Evolutionary conservation across 2,329 filamentous ascomycete species (phyloP).

Genomic region (Aspergillus phoenicis): DNA sequence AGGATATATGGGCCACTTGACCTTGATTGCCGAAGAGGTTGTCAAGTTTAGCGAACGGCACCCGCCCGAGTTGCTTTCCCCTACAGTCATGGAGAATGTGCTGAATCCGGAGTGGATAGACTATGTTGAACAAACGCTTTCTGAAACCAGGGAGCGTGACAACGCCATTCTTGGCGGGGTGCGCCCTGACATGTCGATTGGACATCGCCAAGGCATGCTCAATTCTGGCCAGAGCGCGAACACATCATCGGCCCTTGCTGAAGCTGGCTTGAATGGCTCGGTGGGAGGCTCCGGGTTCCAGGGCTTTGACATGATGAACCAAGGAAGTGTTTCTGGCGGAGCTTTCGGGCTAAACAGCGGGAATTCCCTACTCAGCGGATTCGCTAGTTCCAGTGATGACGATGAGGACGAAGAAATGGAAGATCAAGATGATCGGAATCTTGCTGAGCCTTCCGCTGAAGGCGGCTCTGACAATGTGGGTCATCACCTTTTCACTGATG

Average conservation of each 20-base stretch:
- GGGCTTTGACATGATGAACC: constrained; percentile 67
- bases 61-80: constrained; percentile 82
- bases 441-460: constrained; percentile 46
- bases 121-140: constrained; percentile 90
- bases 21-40: constrained; percentile 95
- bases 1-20: constrained; percentile 98
- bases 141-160: constrained; percentile 91
- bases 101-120: constrained; percentile 89
- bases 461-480: constrained; percentile 66
- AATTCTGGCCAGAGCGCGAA: constrained; percentile 62
- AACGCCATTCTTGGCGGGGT: constrained; percentile 98
- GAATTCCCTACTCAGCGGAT: constrained; percentile 75
- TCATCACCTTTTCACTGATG: constrained; percentile 63
- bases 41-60: constrained; percentile 97
- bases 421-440: constrained; percentile 56
- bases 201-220: constrained; percentile 70
- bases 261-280: constrained; percentile 76
- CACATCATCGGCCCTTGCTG: constrained; percentile 70
- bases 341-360: constrained; percentile 73
- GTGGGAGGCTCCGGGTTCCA: constrained; percentile 53
- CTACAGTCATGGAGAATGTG: constrained; percentile 81
- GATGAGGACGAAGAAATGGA: constrained; percentile 96
- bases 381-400: constrained; percentile 91
- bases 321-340: constrained; percentile 67
- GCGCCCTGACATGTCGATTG: constrained; percentile 84